Conservation (phyloP, 179 eudicot genomes). For the Spinacia oleracea region DNA sequence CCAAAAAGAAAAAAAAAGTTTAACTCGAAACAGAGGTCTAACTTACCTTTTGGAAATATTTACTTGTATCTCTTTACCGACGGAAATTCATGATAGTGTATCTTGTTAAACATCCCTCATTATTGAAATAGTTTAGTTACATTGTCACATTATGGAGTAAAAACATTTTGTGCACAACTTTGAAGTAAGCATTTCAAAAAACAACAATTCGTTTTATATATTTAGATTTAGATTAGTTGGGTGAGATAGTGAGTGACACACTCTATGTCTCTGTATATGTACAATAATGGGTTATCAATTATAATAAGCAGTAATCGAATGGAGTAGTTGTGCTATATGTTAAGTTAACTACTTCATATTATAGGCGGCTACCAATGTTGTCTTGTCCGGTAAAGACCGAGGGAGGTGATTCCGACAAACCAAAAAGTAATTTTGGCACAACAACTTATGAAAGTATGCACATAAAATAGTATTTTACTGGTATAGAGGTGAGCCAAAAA, state of each 20-base stretch:
- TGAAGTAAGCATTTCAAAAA: neutral
- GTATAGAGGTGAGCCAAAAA: no score
- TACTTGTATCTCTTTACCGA: neutral
- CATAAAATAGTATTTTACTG: no score
- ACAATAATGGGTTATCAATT: neutral
- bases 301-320: neutral
- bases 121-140: neutral
- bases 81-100: neutral
- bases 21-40: neutral
- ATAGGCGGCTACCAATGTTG: no score
- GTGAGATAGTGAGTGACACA: conserved; percentile 7
- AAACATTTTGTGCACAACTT: neutral
- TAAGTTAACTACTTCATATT: neutral
- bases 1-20: no score
- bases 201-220: neutral
- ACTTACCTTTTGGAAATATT: neutral
- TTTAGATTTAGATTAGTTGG: neutral
- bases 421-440: no score
- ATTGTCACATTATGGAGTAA: neutral
- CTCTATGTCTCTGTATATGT: neutral
- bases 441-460: no score
- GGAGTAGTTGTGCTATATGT: neutral
- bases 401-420: no score
- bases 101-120: neutral
- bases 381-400: no score